A percentile compares a stretch with the other conserved stretches of the same genome.
phyloP scores from a whole-genome alignment of 805 yeast genomes.

The Pichia insulana region DNA sequence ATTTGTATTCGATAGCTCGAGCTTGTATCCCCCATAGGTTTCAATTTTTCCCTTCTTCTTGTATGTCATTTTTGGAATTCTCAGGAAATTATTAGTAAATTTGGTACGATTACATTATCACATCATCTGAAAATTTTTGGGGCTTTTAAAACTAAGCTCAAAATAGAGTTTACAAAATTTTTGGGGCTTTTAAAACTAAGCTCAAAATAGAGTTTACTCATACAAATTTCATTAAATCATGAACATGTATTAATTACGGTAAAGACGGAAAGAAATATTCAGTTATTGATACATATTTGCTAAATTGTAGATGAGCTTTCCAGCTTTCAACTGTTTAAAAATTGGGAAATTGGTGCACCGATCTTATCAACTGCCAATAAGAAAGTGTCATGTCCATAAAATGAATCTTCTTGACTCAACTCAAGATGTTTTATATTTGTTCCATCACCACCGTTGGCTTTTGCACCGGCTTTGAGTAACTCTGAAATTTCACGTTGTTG shows the following conservation, averaged over 20 bases:
- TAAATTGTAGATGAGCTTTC: not conserved
- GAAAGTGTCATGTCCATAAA: constrained; percentile 90
- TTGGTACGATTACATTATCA: not conserved
- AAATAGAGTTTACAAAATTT: no score
- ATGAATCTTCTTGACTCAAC: constrained; percentile 64
- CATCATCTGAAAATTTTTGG: not conserved
- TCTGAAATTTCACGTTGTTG: constrained; percentile 79
- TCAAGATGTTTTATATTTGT: constrained; percentile 54
- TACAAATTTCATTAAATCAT: no score
- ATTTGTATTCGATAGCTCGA: not conserved
- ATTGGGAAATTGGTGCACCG: constrained; percentile 65
- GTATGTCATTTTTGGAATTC: not conserved
- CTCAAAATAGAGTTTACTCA: no score
- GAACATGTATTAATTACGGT: no score
- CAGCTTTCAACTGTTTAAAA: constrained; percentile 29
- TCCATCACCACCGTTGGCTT: constrained; percentile 29
- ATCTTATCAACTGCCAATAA: constrained; percentile 69
- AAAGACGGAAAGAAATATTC: no score
- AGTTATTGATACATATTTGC: no score
- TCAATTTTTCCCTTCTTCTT: constrained; percentile 2
- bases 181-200: no score
- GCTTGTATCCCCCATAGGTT: constrained; percentile 2
- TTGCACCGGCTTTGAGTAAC: constrained; percentile 35
- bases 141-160: no score
- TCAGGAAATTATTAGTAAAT: not conserved